phyloP scores from a whole-genome alignment of 2,329 filamentous ascomycete genomes.

The Fusarium continuum region DNA sequence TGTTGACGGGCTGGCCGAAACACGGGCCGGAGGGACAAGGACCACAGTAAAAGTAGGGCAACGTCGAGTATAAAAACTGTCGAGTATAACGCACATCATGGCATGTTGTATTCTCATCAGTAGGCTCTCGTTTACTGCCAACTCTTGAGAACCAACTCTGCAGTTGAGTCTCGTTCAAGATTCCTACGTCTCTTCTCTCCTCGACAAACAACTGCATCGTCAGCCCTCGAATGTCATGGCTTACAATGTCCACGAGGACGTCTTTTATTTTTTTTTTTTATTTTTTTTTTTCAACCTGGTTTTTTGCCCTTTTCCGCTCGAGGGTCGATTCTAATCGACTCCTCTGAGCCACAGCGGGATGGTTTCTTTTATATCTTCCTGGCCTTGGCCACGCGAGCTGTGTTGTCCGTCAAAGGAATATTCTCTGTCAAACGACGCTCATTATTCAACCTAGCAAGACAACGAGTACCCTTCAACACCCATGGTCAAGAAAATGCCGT shows the following conservation, averaged over 20 bases:
- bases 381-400: constrained; percentile 26
- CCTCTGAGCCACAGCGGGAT: constrained; percentile 16
- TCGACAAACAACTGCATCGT: constrained; percentile 13
- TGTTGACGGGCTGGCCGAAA: constrained; percentile 19
- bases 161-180: constrained; percentile 34
- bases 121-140: constrained; percentile 16
- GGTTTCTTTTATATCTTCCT: constrained; percentile 16
- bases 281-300: not conserved
- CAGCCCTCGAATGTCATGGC: not conserved
- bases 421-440: not conserved
- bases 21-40: constrained; percentile 20
- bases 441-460: no score
- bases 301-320: constrained; percentile 12
- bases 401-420: not conserved
- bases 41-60: not conserved
- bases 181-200: constrained; percentile 15
- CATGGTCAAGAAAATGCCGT: not conserved
- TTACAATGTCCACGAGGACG: constrained; percentile 23
- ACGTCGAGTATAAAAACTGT: not conserved
- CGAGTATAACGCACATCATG: not conserved
- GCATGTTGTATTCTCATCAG: not conserved
- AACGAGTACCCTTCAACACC: not conserved
- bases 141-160: constrained; percentile 13
- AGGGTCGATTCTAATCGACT: constrained; percentile 11
- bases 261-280: not conserved